A percentile compares a stretch with the other conserved stretches of the same genome.
These are phyloP conservation scores for Lichtheimia hyalospora DNA, from an alignment of 371 early-diverging fungal species.

Conservation along the genomic window DNA sequence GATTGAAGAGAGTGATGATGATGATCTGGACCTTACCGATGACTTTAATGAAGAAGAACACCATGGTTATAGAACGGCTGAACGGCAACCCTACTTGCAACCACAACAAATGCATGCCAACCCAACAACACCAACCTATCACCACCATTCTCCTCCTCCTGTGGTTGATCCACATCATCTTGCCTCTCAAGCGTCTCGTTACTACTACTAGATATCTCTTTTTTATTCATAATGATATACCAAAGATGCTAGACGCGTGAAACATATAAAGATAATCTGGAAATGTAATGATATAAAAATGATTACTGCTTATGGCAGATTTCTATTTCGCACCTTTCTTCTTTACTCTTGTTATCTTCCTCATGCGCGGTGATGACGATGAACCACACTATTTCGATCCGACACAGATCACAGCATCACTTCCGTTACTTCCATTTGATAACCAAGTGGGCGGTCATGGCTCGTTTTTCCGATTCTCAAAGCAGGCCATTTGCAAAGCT, in stretches of 20 bases:
- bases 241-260: too few species aligned
- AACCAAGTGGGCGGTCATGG: constrained; percentile 52
- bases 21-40: not conserved
- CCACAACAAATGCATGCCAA: not conserved
- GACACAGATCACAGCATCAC: constrained; percentile 63
- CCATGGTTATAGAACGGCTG: not conserved
- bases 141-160: too few species aligned
- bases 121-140: not conserved
- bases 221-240: not conserved
- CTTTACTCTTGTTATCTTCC: too few species aligned
- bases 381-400: constrained; percentile 33
- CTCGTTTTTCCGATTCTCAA: constrained; percentile 46
- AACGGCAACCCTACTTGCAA: constrained; percentile 9
- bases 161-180: too few species aligned
- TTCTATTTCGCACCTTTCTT: too few species aligned
- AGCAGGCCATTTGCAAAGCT: constrained; percentile 55
- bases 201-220: not conserved
- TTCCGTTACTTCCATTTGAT: constrained; percentile 44
- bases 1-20: not conserved
- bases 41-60: constrained; percentile 1
- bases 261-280: too few species aligned
- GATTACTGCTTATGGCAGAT: too few species aligned
- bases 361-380: too few species aligned
- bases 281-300: too few species aligned
- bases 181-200: too few species aligned